These are phyloP conservation scores for Tremellales sp. DNA, from an alignment of 1,284 basidiomycete species.

Conservation along the genomic window DNA sequence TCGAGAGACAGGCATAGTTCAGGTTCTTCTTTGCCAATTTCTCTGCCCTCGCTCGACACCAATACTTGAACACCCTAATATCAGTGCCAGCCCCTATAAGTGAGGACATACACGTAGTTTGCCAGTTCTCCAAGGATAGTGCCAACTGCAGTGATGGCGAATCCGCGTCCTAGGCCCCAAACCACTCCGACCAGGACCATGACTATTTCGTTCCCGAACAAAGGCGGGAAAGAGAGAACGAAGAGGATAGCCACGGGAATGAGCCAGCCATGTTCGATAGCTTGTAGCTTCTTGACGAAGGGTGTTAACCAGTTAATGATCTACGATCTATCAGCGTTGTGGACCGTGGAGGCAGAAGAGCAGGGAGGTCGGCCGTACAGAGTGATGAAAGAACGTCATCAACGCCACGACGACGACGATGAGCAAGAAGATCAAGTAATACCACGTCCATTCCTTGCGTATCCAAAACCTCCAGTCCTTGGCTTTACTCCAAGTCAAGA, in stretches of 20 bases:
- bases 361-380: constrained; percentile 14
- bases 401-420: constrained; percentile 20
- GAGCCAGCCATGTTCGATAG: constrained; percentile 30
- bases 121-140: constrained; percentile 42
- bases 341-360: neutral
- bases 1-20: constrained; percentile 44
- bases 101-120: constrained; percentile 26
- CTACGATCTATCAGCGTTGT: constrained; percentile 5
- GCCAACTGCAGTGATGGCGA: constrained; percentile 38
- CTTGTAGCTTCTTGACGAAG: constrained; percentile 15
- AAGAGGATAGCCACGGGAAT: constrained; percentile 43
- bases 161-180: constrained; percentile 45
- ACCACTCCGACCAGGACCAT: constrained; percentile 43
- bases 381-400: constrained; percentile 30
- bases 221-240: constrained; percentile 48
- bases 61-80: constrained; percentile 41
- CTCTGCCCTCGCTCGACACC: constrained; percentile 33
- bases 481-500: constrained; percentile 24
- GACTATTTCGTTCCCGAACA: constrained; percentile 44
- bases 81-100: neutral
- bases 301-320: constrained; percentile 31
- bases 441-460: constrained; percentile 24
- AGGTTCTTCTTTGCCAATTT: constrained; percentile 40
- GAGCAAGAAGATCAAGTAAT: constrained; percentile 17
- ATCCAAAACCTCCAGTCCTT: constrained; percentile 31